Base-by-base conservation (phyloP, 2,329 filamentous ascomycete genomes). In the Hysterium pulicare region DNA sequence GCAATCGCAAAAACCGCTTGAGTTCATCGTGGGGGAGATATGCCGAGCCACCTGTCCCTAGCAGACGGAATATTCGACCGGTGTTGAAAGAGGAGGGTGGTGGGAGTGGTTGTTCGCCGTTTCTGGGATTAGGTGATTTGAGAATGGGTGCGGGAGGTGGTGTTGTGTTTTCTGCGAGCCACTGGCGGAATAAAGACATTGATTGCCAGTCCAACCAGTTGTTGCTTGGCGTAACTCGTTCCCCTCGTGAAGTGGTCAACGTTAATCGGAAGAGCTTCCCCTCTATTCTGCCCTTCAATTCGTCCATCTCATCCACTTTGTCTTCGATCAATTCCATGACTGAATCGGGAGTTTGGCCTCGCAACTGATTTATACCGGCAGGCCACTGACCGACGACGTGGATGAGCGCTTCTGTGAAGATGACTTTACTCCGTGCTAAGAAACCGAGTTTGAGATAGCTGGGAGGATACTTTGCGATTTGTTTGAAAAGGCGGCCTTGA, bases 341-440 rank as follows among this genome's bases (percentile, higher is more conserved):
- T 0, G 79, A 66, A 20, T 84, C 80, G 0, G 90, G 87, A 31
- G 95, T 75, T 22, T 84, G 76, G 10, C 56, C 56, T 44, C 87
- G 82, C 26, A 96, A 78, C 54, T 87, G 87, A 20, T 85, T 80
- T 55, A 90, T 81, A 13, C 86, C 89, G 0, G 81, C 74, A 0
- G 91, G 90, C 91, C 91, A 97, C 64, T 95, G 88, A 3, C 91
- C 91, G 0, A 96, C 90, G 0, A 96, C 89, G 58, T 97, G 91
- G 40, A 95, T 87, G 37, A 97, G 75, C 0, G 90, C 89, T 71
- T 97, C 76, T 21, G 69, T 70, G 61, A 91, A 86, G 45, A 85
- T 79, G 32, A 90, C 83, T 51, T 86, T 86, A 57, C 84, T 90
- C 33, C 87, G 82, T 7, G 90, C 85, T 32, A 95, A 77, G 58